Base-by-base conservation (phyloP, 805 yeast species). In the Wickerhamomyces sydowiorum region DNA sequence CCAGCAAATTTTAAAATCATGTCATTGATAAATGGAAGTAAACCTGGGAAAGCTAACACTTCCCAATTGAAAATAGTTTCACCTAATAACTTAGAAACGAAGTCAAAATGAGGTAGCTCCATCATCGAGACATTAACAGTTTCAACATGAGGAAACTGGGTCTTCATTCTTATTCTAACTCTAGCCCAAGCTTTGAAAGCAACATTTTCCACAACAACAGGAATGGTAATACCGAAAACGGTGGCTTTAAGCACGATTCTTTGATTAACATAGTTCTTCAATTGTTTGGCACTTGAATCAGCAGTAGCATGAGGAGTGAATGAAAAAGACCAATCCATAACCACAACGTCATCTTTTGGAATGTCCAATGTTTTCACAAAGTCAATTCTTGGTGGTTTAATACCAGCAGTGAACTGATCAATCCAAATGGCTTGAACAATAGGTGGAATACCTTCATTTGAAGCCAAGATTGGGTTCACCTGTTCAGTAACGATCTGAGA, bases 261-360 rank as follows among this genome's bases (percentile, higher is more conserved):
- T 58, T 90, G 95, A 62, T 90, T 89, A 34, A 89, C 90, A 51
- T 79, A 80, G 60, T 81, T 87, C 59, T 82, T 86, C 62, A 84
- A 61, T 63, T 93, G 97, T 56, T 91, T 86, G 22, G 81, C 79
- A 42, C 88, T 87, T 52, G 88, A 69, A 62, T 93, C 99, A 33
- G 84, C 83, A 38, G 78, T 64, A 31, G 89, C 85, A 63, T 87
- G 88, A n/a, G 99, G 99, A 22, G 87, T 84, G 68, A 90, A 87
- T 1, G 96, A 86, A 35, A 85, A 76, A 33, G 81, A 84, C 97
- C 97, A 91, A 64, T 93, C 99, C 96, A 93, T 93, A 40, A 95
- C 96, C 10, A 91, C 95, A 40, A 93, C 83, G 57, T 91, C 96
- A 47, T 84, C 85, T 24, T 79, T 82, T n/a, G 97, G 91, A 48